Base-by-base conservation (phyloP, 2,329 filamentous ascomycete species). In the Pseudocercospora fijiensis region DNA sequence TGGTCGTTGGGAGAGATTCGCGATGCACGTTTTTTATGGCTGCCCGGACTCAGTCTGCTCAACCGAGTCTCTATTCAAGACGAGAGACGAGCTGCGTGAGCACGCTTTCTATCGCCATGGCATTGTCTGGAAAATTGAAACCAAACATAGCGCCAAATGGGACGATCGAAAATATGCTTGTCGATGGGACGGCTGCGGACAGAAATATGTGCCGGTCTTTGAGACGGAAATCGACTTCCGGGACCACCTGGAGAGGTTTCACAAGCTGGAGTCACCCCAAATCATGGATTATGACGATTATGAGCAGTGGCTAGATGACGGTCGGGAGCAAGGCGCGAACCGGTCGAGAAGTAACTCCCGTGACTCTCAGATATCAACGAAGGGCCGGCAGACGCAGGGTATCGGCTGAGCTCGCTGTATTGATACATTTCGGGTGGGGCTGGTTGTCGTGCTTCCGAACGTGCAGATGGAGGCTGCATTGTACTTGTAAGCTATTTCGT, bases 1-100 rank as follows among this genome's bases (percentile, higher is more conserved):
- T 57, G 22, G 22, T 10, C 53, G 30, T 24, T 57, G 53, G 53
- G 53, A 57, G 53, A 24, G 28, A n/a, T 57, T 58, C 37, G 56
- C 56, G 9, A n/a, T 43, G n/a, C n/a, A 45, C 22, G 6, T 45
- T 4, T 18, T 11, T 27, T 58, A 58, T 45, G 30, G 20, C n/a
- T 58, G 56, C 18, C 56, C 56, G 7, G 20, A 58, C 10, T 4
- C 4, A 4, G 16, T 13, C 4, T 47, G 56, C 20, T 16, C 5
- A 9, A 4, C n/a, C 6, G 20, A 45, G 11, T 24, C 13, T 5
- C 56, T n/a, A 3, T 47, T 24, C 37, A n/a, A 43, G 13, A 11
- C 28, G 16, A 7, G 56, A 47, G 30, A 58, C 5, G 56, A 43
- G n/a, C 33, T 58, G 18, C 33, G 53, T n/a, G 30, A 37, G 10